These are phyloP conservation scores for Mimosa bimucronata DNA, from an alignment of 306 rosid genomes.

Conservation along the genomic window DNA sequence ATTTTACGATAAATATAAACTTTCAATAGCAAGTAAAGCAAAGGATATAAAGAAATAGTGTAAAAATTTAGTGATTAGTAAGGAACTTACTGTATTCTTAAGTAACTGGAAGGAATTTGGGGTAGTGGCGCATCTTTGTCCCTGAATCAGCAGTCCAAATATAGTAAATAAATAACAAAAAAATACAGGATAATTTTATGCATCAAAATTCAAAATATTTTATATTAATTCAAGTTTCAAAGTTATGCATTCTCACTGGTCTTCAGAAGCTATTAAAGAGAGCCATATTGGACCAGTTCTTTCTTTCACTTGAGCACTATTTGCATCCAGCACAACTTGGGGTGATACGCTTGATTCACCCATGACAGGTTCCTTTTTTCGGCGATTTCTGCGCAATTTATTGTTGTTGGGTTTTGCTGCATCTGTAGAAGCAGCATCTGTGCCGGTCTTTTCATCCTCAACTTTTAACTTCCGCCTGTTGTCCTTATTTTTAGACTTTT, in stretches of 20 bases:
- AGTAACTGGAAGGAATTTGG: slow-evolving; percentile 66
- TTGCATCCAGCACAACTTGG: slow-evolving; percentile 67
- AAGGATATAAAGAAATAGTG: slow-evolving; percentile 19
- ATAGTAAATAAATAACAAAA: slow-evolving; percentile 35
- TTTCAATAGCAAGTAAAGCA: slow-evolving; percentile 15
- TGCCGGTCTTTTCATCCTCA: slow-evolving; percentile 62
- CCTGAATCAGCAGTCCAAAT: slow-evolving; percentile 56
- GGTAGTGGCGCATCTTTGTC: slow-evolving; percentile 75
- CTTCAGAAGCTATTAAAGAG: slow-evolving; percentile 87
- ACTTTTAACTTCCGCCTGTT: slow-evolving; percentile 62
- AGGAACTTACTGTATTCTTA: slow-evolving; percentile 81
- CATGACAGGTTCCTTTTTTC: slow-evolving; percentile 63
- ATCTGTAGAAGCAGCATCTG: slow-evolving; percentile 50
- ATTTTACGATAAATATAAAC: background rate
- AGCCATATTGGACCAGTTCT: slow-evolving; percentile 83
- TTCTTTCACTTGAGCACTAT: slow-evolving; percentile 49
- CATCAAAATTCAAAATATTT: slow-evolving; percentile 19
- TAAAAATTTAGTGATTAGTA: slow-evolving; percentile 9
- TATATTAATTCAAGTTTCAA: slow-evolving; percentile 26
- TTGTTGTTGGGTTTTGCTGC: slow-evolving; percentile 64
- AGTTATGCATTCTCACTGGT: slow-evolving; percentile 68
- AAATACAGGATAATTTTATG: slow-evolving; percentile 14
- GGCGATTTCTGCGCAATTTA: slow-evolving; percentile 69
- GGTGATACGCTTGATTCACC: slow-evolving; percentile 71
- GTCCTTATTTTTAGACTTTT: slow-evolving; percentile 66